Evolutionary conservation across 78 protist species (phyloP), one percentile per base, ranked within the genome.

Genomic region (Goniomonas avonlea): DNA sequence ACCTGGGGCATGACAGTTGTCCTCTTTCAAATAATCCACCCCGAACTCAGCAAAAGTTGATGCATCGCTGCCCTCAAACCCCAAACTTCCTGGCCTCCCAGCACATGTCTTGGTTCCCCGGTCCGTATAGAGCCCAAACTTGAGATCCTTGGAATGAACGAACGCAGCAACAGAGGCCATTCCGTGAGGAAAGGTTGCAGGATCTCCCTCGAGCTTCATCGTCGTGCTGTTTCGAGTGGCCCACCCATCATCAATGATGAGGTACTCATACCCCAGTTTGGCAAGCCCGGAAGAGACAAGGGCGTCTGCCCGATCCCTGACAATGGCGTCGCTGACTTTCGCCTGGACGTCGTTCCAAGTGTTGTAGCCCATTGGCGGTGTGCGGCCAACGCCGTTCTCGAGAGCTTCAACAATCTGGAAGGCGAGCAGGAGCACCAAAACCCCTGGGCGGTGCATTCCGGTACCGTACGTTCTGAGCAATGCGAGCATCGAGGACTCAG

Each of bases 241-340:
- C 78, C 65, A 71, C 45, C 78, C 43, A 61, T 71, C 78, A 61
- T 71, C 78, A 4, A 71, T 8, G 32, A 48, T 71, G 32, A 71
- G 29, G 29, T 71, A 71, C n/a, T 20, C 34, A 21, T 71, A 71
- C 7, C 78, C 78, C 7, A 23, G 20, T 13, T 20, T 34, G 7
- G 5, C 31, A 15, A 71, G 63, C 3, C 78, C 78, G 25, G 11
- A 20, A 5, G 23, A 18, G 0, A 23, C 60, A 27, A 71, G 43
- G 32, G 2, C 9, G 47, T 31, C 60, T 21, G 59, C 78, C 21
- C 43, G 2, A 2, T n/a, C 18, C 32, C 18, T 7, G 31, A 71
- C 29, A 3, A 18, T 25, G 29, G 8, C 21, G 23, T 53, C 61
- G 32, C 7, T 32, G 25, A 71, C 40, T 0, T 9, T 9, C 35